Conservation (phyloP, 345 rosid genomes). For the Boechera divaricarpa region DNA sequence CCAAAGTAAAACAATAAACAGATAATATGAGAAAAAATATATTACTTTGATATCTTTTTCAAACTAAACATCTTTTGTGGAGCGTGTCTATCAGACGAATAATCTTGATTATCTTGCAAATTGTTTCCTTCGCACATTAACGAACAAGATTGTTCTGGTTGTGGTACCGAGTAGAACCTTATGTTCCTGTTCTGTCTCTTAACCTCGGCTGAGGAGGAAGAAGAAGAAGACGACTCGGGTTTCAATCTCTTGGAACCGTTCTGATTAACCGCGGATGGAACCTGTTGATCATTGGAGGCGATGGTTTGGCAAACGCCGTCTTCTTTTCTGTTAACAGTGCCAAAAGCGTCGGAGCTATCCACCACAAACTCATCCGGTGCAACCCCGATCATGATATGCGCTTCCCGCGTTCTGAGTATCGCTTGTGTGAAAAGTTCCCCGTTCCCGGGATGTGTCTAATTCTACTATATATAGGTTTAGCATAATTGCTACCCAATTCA, state of each 20-base stretch:
- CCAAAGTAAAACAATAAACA: background rate
- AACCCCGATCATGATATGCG: conserved; percentile 53
- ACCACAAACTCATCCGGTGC: conserved; percentile 61
- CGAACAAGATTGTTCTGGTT: background rate
- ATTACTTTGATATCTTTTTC: background rate
- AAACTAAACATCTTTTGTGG: background rate
- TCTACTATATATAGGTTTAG: conserved; percentile 72
- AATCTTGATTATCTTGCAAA: conserved; percentile 18
- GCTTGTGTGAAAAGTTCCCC: conserved; percentile 63
- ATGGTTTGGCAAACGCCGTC: conserved; percentile 11
- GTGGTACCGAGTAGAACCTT: background rate
- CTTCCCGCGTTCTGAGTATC: conserved; percentile 74
- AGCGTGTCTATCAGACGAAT: background rate
- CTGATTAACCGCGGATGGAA: conserved; percentile 52
- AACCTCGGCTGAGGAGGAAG: background rate
- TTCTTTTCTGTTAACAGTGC: conserved; percentile 47
- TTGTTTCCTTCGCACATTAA: conserved; percentile 2
- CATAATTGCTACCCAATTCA: conserved; percentile 69
- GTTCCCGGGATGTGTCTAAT: conserved; percentile 63
- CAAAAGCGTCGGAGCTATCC: conserved; percentile 53
- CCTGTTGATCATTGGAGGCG: conserved; percentile 66
- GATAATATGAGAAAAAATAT: background rate
- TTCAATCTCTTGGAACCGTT: conserved; percentile 60
- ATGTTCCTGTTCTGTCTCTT: conserved; percentile 1
- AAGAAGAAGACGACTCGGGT: conserved; percentile 1